Evolutionary conservation across 2,329 filamentous ascomycete genomes (phyloP), one percentile per base, ranked within the genome.

Genomic region (Sporothrix brunneoviolacea): DNA sequence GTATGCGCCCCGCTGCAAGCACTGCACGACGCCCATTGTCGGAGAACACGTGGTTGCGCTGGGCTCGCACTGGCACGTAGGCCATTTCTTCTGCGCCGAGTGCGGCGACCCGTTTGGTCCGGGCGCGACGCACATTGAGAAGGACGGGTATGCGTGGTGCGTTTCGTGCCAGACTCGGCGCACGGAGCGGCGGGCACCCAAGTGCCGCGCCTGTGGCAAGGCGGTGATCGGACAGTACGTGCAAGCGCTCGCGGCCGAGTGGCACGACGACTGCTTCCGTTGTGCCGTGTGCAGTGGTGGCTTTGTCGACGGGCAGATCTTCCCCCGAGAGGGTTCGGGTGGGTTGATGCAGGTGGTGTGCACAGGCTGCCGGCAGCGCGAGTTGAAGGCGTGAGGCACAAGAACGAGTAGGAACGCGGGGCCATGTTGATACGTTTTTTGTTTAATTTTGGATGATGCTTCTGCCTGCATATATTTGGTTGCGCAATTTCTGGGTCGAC

Each of bases 61-160:
- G 51, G 93, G 93, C 1, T 81, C 84, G n/a, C 90, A 95, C 69
- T 98, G 89, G 88, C 93, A 98, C 66, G 87, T 88, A 48, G 93
- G 93, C 0, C 93, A 98, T 70, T 98, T 98, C 72, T 98, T 98
- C 77, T 98, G 93, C 64, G 93, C 93, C 37, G 90, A 98, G 74
- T 98, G 93, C 65, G 93, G 93, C 58, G 91, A 98, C 70, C 91
- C 93, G 0, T 98, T 98, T 64, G 88, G 77, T 58, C 74, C 75
- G 42, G 79, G 79, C 53, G 79, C 76, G 69, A 84, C 80, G 40
- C 82, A 84, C 61, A 83, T 98, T 50, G 93, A 98, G 65, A 95
- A 95, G 69, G 91, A 97, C 59, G 91, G 91, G 9, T 97, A 95
- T 67, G 93, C 93, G 5, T 98, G 93, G 91, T 98, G 93, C 68